Conservation (phyloP, 2,329 filamentous ascomycete genomes). For the Remersonia thermophila region DNA sequence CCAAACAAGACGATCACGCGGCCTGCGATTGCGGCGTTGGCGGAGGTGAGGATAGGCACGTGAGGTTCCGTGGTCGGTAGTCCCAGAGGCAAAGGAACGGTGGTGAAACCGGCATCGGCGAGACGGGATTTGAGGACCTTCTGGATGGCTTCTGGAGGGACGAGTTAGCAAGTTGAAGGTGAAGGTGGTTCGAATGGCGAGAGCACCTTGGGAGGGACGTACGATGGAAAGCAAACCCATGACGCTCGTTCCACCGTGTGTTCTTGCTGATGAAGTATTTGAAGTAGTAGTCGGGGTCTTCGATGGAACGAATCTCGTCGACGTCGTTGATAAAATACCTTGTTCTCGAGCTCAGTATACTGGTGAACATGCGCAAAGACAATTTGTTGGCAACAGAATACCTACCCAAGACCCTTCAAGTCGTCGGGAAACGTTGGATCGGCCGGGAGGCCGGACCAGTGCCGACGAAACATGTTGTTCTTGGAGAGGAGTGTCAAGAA, state of each 20-base stretch:
- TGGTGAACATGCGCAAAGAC: too few species aligned
- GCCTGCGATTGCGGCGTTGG: conserved; percentile 40
- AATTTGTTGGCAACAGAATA: neutral
- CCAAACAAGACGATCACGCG: conserved; percentile 66
- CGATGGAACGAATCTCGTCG: conserved; percentile 62
- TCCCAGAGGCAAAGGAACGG: conserved; percentile 47
- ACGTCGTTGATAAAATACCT: conserved; percentile 70
- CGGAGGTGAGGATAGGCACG: conserved; percentile 52
- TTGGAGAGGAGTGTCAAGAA: neutral
- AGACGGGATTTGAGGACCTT: conserved; percentile 52
- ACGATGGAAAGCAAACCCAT: conserved; percentile 65
- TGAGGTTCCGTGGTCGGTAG: conserved; percentile 36
- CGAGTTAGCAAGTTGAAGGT: conserved; percentile 1
- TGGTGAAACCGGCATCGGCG: conserved; percentile 42
- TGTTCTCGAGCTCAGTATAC: neutral
- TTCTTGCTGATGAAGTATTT: conserved; percentile 63
- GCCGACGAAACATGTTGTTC: conserved; percentile 60
- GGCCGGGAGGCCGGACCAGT: conserved; percentile 53
- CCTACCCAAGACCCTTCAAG: conserved; percentile 61
- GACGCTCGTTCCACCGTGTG: conserved; percentile 63
- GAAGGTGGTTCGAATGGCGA: neutral
- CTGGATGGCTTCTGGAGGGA: conserved; percentile 45
- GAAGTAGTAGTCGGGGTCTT: conserved; percentile 57
- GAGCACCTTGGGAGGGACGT: conserved; percentile 16
- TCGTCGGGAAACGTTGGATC: conserved; percentile 55